Evolutionary conservation across 108 stramenopile species (phyloP).

Genomic region (Stephanodiscus triporus): DNA sequence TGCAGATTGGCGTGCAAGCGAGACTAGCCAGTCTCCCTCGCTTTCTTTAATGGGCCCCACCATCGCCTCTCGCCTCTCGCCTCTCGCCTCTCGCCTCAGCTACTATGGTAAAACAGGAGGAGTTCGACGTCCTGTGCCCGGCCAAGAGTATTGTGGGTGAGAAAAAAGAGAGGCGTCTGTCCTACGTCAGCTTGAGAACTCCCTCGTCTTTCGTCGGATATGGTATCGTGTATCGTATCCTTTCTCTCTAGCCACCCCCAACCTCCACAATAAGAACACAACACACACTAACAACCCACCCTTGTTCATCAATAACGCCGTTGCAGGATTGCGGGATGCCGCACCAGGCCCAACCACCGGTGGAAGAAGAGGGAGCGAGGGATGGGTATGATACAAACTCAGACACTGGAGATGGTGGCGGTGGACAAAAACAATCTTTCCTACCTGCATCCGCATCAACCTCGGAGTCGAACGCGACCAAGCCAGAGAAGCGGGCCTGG

Average conservation of each 20-base stretch:
- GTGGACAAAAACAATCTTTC: neutral
- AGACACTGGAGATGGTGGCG: neutral
- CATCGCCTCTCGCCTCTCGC: too few species aligned
- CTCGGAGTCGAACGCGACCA: neutral
- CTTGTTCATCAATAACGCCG: neutral
- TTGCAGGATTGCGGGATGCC: neutral
- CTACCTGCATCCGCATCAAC: neutral
- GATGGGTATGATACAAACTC: neutral
- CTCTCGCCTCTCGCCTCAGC: too few species aligned
- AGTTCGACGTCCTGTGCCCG: too few species aligned
- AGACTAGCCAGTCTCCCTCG: constrained; percentile 30
- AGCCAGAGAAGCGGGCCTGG: neutral
- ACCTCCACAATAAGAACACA: too few species aligned
- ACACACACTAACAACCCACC: too few species aligned
- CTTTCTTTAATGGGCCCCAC: neutral
- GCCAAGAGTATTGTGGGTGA: neutral
- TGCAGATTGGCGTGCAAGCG: constrained; percentile 30
- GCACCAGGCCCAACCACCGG: neutral
- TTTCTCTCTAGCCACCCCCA: too few species aligned
- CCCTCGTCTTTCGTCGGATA: too few species aligned
- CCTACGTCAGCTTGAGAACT: too few species aligned
- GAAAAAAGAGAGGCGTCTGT: neutral
- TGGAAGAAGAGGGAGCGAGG: neutral
- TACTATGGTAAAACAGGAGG: too few species aligned
- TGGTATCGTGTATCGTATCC: too few species aligned